Evolutionary conservation across 192 early-diverging fungal species (phyloP).

Genomic region (Backusella australiensis): DNA sequence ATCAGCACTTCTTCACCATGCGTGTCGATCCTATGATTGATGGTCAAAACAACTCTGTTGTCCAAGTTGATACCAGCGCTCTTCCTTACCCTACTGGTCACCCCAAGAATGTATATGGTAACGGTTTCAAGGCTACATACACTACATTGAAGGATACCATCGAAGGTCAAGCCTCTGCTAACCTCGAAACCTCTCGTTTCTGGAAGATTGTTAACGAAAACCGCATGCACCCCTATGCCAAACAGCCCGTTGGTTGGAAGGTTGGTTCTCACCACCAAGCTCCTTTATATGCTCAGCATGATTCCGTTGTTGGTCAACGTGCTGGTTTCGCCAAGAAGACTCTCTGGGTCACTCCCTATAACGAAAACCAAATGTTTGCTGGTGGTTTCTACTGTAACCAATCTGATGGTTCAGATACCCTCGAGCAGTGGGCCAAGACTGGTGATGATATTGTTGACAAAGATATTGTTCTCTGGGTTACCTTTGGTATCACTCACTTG

Average conservation of each 20-base stretch:
- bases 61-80: conserved; percentile 21
- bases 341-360: conserved; percentile 39
- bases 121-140: conserved; percentile 26
- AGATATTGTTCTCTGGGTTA: conserved; percentile 39
- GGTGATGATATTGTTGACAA: conserved; percentile 19
- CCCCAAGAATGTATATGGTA: conserved; percentile 32
- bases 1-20: conserved; percentile 45
- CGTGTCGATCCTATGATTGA: conserved; percentile 45
- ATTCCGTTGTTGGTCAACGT: conserved; percentile 34
- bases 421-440: conserved; percentile 27
- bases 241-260: conserved; percentile 36
- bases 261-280: conserved; percentile 21
- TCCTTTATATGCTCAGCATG: conserved; percentile 31
- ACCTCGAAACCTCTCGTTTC: conserved; percentile 25
- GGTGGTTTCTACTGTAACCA: conserved; percentile 45
- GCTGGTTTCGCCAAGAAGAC: conserved; percentile 40
- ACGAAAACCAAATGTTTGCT: conserved; percentile 39
- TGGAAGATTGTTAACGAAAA: conserved; percentile 40
- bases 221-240: conserved; percentile 29
- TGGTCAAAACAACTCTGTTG: conserved; percentile 35
- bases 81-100: conserved; percentile 32
- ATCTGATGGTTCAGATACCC: conserved; percentile 22
- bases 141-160: conserved; percentile 31
- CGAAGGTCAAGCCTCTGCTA: conserved; percentile 19
- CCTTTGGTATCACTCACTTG: conserved; percentile 40